Base-by-base conservation (phyloP, 2,329 filamentous ascomycete species). In the Zymoseptoria ardabiliae region DNA sequence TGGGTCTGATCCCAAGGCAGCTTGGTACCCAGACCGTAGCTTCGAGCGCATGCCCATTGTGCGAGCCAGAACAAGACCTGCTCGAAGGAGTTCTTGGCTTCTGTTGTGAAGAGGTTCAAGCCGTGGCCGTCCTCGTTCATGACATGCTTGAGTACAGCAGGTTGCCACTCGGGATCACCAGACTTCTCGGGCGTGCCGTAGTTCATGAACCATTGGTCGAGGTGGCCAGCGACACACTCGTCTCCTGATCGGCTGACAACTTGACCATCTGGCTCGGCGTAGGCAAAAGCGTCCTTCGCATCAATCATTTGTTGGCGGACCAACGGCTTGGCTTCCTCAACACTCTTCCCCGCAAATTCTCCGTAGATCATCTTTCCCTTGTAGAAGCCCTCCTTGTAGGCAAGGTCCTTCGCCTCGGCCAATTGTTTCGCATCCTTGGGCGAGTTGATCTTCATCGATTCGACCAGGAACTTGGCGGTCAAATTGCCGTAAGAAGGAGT, bases 181-280 rank as follows among this genome's bases (percentile, higher is more conserved):
- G 92, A 89, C 55, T 77, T 77, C 51, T 76, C 77, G 20, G 75
- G 72, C 19, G 74, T 76, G 63, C 94, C 94, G 71, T 99, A 99
- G 77, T 97, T 93, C 69, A 99, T 80, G 77, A 96, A 99, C 92
- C 94, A 99, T 76, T 99, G 94, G 69, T 97, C 93, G 71, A 97
- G 86, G 66, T 93, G 86, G 28, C 91, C 89, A 61, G 94, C 93
- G 60, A 96, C 91, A 73, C 94, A 97, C 67, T 95, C 90, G 71
- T 97, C 93, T 25, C 88, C 90, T 67, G 90, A 95, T 75, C 94
- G 84, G 71, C 88, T 93, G 61, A 95, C 85, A 65, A 97, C 94
- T 75, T 88, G 85, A 68, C 89, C 88, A 74, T 97, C 92, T 2
- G 94, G 94, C 75, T 99, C 94, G 11, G 90, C 91, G 72, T 97